phyloP scores from a whole-genome alignment of 2,329 filamentous ascomycete species.

The Alternaria sp. region DNA sequence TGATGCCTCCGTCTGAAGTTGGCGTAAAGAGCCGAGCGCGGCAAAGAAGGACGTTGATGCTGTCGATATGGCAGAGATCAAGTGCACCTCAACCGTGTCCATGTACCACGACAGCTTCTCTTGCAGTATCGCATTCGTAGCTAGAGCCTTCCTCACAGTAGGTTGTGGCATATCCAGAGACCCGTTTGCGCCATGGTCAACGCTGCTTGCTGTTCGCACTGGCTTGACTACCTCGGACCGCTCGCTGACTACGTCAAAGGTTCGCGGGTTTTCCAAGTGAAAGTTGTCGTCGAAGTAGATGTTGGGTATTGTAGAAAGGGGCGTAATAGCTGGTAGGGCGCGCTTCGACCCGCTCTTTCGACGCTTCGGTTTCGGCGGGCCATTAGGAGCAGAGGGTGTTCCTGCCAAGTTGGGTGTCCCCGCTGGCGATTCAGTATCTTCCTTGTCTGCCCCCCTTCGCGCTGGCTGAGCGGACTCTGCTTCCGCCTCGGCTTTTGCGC shows the following conservation, averaged over 20 bases:
- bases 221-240: constrained; percentile 90
- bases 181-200: constrained; percentile 68
- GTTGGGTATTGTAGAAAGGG: constrained; percentile 86
- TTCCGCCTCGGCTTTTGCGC: constrained; percentile 79
- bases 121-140: constrained; percentile 95
- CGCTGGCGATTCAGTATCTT: constrained; percentile 52
- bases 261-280: constrained; percentile 92
- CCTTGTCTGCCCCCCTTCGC: constrained; percentile 58
- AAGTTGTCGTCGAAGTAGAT: constrained; percentile 97
- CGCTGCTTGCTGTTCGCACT: constrained; percentile 57
- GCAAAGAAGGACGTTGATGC: constrained; percentile 97
- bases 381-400: constrained; percentile 55
- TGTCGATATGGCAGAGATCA: constrained; percentile 94
- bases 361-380: constrained; percentile 58
- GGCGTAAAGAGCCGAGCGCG: constrained; percentile 86
- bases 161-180: constrained; percentile 64
- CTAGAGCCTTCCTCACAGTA: constrained; percentile 78
- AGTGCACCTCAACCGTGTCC: constrained; percentile 97
- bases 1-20: constrained; percentile 89
- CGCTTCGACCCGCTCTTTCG: constrained; percentile 66
- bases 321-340: constrained; percentile 76
- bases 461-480: constrained; percentile 62
- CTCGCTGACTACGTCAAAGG: constrained; percentile 96
- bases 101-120: constrained; percentile 99
- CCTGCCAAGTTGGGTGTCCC: constrained; percentile 53